phyloP scores from a whole-genome alignment of 805 yeast species.

The Aciculoconidium aculeatum region DNA sequence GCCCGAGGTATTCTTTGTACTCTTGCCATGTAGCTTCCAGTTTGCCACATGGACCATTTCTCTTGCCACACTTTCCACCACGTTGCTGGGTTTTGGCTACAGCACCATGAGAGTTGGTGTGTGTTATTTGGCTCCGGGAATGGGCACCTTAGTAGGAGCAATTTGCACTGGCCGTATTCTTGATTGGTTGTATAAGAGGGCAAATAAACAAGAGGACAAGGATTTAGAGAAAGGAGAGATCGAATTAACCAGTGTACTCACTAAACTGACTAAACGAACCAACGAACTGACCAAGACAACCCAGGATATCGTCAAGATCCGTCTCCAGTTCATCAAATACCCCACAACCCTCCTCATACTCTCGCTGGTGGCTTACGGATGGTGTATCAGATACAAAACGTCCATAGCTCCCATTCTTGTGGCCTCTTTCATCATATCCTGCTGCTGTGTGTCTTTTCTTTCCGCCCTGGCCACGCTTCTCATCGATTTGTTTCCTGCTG shows the following conservation, averaged over 20 bases:
- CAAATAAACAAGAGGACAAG: constrained; percentile 15
- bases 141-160: constrained; percentile 59
- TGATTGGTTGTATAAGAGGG: constrained; percentile 43
- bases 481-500: constrained; percentile 70
- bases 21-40: constrained; percentile 56
- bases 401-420: constrained; percentile 53
- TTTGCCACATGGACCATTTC: constrained; percentile 68
- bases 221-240: constrained; percentile 14
- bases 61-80: constrained; percentile 59
- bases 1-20: constrained; percentile 40
- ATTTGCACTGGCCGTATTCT: constrained; percentile 51
- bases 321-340: constrained; percentile 39
- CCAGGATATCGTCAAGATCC: constrained; percentile 51
- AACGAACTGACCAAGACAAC: constrained; percentile 12
- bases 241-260: too few species aligned
- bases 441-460: constrained; percentile 52
- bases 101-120: constrained; percentile 57
- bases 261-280: too few species aligned
- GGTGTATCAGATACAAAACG: constrained; percentile 54
- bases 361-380: constrained; percentile 55
- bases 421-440: constrained; percentile 50
- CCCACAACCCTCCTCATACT: constrained; percentile 39
- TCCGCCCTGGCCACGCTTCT: constrained; percentile 58
- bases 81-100: constrained; percentile 45
- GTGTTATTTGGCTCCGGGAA: constrained; percentile 71